These are phyloP conservation scores for Trichoderma gamsii DNA, from an alignment of 495 filamentous ascomycete species.

Conservation along the genomic window DNA sequence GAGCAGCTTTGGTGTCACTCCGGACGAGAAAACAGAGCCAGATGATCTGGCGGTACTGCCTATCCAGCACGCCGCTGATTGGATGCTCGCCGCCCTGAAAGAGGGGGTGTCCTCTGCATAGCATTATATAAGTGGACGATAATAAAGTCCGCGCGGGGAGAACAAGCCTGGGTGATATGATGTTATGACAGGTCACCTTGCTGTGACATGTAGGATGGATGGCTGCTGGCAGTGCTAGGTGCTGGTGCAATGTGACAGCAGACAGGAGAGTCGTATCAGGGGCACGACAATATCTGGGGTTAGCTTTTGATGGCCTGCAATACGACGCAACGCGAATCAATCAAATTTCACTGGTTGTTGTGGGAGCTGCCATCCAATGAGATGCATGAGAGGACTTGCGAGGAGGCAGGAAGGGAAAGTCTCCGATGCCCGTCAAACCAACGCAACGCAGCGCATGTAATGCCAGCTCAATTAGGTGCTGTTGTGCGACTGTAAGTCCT, in stretches of 20 bases:
- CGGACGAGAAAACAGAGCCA: neutral
- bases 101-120: neutral
- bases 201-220: neutral
- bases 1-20: neutral
- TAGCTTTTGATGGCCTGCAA: constrained; percentile 4
- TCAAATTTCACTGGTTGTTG: neutral
- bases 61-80: neutral
- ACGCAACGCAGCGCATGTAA: neutral
- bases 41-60: neutral
- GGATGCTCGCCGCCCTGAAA: neutral
- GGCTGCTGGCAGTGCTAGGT: too few species aligned
- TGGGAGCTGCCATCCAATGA: neutral
- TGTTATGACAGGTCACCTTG: constrained; percentile 3
- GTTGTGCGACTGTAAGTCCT: too few species aligned
- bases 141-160: neutral
- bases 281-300: neutral
- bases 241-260: neutral
- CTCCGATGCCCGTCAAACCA: neutral
- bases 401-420: neutral
- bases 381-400: neutral
- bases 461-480: neutral
- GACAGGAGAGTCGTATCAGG: neutral
- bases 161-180: neutral
- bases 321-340: neutral
- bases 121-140: neutral